A percentile compares a stretch with the other conserved stretches of the same genome.
Conservation (phyloP, 768 basidiomycete species). For the Hirschioporus abietinus region DNA sequence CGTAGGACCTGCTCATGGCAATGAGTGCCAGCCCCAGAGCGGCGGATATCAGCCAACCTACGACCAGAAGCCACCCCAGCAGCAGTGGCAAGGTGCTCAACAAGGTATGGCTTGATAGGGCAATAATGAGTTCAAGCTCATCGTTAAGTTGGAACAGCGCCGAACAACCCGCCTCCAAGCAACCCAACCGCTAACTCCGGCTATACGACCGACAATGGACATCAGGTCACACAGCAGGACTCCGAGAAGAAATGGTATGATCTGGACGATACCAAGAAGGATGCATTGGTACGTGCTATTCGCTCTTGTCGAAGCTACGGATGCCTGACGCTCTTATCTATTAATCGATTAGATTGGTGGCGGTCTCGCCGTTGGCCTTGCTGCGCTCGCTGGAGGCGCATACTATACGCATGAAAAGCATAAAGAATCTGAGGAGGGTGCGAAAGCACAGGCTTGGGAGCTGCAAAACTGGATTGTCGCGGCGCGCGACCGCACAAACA, state of each 20-base stretch:
- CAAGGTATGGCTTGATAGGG: constrained; percentile 7
- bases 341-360: constrained; percentile 54
- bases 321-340: neutral
- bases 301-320: constrained; percentile 5
- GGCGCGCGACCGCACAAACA: constrained; percentile 47
- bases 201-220: constrained; percentile 5
- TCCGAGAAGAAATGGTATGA: constrained; percentile 53
- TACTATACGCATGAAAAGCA: constrained; percentile 48
- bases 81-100: constrained; percentile 21
- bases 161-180: constrained; percentile 14
- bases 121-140: neutral
- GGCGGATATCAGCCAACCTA: constrained; percentile 15
- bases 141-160: constrained; percentile 2
- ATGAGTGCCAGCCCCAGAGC: constrained; percentile 13
- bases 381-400: constrained; percentile 42
- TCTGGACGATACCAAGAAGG: constrained; percentile 50
- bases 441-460: constrained; percentile 47
- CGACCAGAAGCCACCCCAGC: constrained; percentile 22
- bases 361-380: constrained; percentile 52
- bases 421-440: constrained; percentile 53
- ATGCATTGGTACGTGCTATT: constrained; percentile 41
- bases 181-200: constrained; percentile 9
- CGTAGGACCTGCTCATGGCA: constrained; percentile 12
- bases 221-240: constrained; percentile 36
- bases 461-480: constrained; percentile 50